phyloP scores from a whole-genome alignment of 257 asterid species.

The Ballota nigra region DNA sequence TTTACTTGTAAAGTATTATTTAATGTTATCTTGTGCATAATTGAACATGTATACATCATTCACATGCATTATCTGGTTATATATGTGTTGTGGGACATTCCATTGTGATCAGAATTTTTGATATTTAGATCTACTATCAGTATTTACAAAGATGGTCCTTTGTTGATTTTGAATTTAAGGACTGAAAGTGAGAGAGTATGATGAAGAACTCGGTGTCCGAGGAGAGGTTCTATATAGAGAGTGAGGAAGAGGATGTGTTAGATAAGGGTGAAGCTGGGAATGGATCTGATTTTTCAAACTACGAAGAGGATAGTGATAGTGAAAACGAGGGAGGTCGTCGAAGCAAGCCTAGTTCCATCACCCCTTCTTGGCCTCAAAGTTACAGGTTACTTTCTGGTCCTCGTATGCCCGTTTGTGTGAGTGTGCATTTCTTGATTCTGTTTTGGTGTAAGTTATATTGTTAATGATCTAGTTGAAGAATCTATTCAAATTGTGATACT shows the following conservation, averaged over 20 bases:
- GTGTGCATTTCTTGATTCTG: slow-evolving; percentile 7
- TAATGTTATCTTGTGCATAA: slow-evolving; percentile 12
- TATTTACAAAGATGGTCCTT: background rate
- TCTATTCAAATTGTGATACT: background rate
- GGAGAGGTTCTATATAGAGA: slow-evolving; percentile 75
- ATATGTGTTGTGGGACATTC: slow-evolving; percentile 5
- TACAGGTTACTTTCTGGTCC: slow-evolving; percentile 50
- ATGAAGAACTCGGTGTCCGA: slow-evolving; percentile 87
- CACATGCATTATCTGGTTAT: slow-evolving; percentile 15
- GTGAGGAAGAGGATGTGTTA: slow-evolving; percentile 66
- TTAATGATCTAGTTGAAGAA: background rate
- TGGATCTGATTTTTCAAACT: slow-evolving; percentile 61
- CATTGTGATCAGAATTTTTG: slow-evolving; percentile 19
- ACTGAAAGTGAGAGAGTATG: slow-evolving; percentile 28
- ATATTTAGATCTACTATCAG: slow-evolving; percentile 17
- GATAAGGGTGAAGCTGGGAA: slow-evolving; percentile 48
- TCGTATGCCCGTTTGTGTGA: slow-evolving; percentile 9
- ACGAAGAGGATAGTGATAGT: slow-evolving; percentile 37
- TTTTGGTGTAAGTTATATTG: background rate
- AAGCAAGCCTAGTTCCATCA: slow-evolving; percentile 45
- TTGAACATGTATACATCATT: slow-evolving; percentile 18
- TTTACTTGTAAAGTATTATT: slow-evolving; percentile 20
- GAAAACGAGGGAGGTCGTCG: slow-evolving; percentile 37
- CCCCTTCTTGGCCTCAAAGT: slow-evolving; percentile 92
- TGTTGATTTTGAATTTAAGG: slow-evolving; percentile 28